Evolutionary conservation across 768 basidiomycete species (phyloP), one percentile per base, ranked within the genome.

Genomic region (Lactifluus subvellereus): DNA sequence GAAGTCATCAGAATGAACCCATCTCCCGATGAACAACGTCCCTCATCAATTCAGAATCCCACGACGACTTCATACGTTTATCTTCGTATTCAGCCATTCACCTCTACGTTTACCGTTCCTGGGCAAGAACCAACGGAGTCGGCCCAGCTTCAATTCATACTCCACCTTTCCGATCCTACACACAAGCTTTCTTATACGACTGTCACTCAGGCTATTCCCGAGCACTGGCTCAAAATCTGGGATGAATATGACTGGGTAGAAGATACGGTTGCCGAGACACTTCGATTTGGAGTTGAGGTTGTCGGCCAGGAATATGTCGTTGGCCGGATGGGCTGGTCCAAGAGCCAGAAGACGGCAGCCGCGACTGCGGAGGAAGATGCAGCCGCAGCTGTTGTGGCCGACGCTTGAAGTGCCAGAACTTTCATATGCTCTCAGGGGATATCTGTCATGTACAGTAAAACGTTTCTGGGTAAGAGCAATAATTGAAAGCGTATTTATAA

Each of bases 181-280:
- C 94, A 98, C 72, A 78, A 85, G 40, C 78, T 98, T 57, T 78
- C 79, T 6, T 87, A 87, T 70, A 86, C 86, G 6, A 91, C 91
- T 0, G 73, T 91, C 54, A 91, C 92, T 6, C 97, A 98, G 72
- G 80, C 84, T 6, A 79, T 95, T 22, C 94, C 96, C 0, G 79
- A 77, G n/a, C 77, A 81, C 54, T 99, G 97, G 97, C 73, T 98
- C 59, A 84, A 85, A 5, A 77, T 94, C 49, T 96, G 94, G 87
- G 95, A 97, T 70, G 81, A 87, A 66, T 89, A 93, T 72, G 88
- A 91, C 49, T 96, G 97, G 97, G 94, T 98, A 13, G 97, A 99
- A 74, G 95, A 99, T 71, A 73, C 89, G 43, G 82, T 98, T 64
- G 95, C 94, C 4, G 96, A 98, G 69, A 83, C 85, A 0, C 75